Conservation (phyloP, 305 asterid species). For the Rubia balearica region DNA sequence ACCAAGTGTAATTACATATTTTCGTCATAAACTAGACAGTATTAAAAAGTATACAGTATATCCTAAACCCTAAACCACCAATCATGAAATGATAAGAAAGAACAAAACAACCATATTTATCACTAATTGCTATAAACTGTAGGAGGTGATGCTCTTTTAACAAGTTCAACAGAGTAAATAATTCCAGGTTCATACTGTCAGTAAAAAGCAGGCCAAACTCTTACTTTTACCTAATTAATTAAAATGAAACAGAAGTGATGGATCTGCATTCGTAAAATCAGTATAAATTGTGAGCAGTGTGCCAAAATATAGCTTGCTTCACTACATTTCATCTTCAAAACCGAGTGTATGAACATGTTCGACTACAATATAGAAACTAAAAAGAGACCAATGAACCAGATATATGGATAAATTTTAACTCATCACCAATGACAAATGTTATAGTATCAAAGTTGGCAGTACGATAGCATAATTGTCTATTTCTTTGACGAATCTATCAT, state of each 20-base stretch:
- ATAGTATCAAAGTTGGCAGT: neutral
- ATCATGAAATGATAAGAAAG: neutral
- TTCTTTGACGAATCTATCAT: slow-evolving; percentile 66
- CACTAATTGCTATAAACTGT: neutral
- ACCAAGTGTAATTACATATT: too few species aligned
- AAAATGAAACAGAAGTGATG: neutral
- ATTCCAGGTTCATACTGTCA: neutral
- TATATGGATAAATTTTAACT: neutral
- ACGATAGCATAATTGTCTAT: slow-evolving; percentile 43
- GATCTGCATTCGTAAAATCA: neutral
- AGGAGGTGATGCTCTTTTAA: neutral
- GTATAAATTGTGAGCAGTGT: neutral
- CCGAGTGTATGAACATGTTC: neutral
- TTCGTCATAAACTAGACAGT: too few species aligned
- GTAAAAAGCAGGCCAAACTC: neutral
- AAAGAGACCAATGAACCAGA: neutral
- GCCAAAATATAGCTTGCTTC: neutral
- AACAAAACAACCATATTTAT: neutral
- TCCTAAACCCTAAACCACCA: slow-evolving; percentile 22
- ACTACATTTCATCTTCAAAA: neutral
- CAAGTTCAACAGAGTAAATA: neutral
- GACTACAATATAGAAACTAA: neutral
- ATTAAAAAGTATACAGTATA: too few species aligned
- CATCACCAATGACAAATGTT: neutral
- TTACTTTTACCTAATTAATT: too few species aligned